Evolutionary conservation across 768 basidiomycete genomes (phyloP).

Genomic region (Trametes sanguinea): DNA sequence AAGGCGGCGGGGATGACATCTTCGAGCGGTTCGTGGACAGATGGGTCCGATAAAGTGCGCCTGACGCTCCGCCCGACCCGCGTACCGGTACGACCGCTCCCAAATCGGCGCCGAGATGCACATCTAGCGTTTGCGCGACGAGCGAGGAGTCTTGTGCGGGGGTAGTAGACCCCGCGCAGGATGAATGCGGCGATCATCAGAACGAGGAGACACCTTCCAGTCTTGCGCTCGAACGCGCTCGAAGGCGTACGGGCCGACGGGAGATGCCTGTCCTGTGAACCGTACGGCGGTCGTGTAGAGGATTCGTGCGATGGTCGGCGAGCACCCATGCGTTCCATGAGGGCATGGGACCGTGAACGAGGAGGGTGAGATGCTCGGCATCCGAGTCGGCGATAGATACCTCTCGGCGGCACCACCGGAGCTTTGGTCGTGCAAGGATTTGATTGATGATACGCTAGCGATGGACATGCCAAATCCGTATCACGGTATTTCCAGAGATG

Average conservation of each 20-base stretch:
- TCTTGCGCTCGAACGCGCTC: background rate
- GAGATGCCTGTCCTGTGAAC: constrained; percentile 2
- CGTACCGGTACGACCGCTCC: constrained; percentile 6
- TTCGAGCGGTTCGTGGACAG: constrained; percentile 16
- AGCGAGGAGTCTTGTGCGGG: constrained; percentile 5
- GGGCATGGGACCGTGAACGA: constrained; percentile 9
- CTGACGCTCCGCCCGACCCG: background rate
- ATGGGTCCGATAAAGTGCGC: constrained; percentile 20
- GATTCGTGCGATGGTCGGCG: constrained; percentile 23
- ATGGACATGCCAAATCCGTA: background rate
- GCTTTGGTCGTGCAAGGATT: constrained; percentile 1
- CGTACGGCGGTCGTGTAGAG: constrained; percentile 8
- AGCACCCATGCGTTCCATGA: constrained; percentile 8
- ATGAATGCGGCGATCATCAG: constrained; percentile 7
- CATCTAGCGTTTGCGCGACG: constrained; percentile 5
- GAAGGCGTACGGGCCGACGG: constrained; percentile 16
- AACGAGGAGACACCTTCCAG: constrained; percentile 9
- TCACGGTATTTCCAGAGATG: background rate
- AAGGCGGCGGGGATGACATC: constrained; percentile 20
- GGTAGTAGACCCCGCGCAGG: constrained; percentile 13
- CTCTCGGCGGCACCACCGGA: background rate
- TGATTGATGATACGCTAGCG: background rate
- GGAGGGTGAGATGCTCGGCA: constrained; percentile 14
- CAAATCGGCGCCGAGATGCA: background rate
- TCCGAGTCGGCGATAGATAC: background rate